Evolutionary conservation across 805 yeast species (phyloP), one percentile per base, ranked within the genome.

Genomic region (Danielozyma ontarioensis): DNA sequence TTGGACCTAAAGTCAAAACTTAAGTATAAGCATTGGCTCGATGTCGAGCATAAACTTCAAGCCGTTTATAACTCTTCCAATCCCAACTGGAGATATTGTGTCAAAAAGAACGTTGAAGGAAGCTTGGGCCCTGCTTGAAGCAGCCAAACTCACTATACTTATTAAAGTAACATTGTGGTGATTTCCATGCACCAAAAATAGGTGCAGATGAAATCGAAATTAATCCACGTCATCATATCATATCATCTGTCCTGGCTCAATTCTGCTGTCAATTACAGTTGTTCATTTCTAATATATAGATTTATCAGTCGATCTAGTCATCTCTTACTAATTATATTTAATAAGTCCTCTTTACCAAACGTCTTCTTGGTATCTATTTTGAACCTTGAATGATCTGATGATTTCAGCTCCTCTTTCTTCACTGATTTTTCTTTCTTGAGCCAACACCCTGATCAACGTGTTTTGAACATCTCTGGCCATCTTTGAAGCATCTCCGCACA

Each of bases 391-490:
- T 42, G 80, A 74, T 64, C 86, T 84, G 39, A 87, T 72, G 51
- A 83, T 68, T 38, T 83, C 93, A 34, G 76, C 74, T 11, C 95
- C 96, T 44, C 76, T 78, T 22, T 73, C 82, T 37, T 70, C 72
- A 5, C 80, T 44, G 18, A 87, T 61, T n/a, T 70, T 74, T 51
- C 89, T 80, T 43, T 76, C 75, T 35, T 72, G 57, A 29, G 78
- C 59, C 30, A 89, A 55, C 37, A 93, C 80, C 41, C 72, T 67
- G 11, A 71, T 70, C 39, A 90, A 68, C 1, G 90, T 70, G 28
- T 68, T 58, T 49, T 84, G 88, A 7, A 90, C 97, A 53, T 88
- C 95, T 62, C 90, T 82, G 3, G 97, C 96, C 98, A 90, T 93
- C 44, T 75, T 77, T 18, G 83, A 76, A 17, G 98, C 97, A 64